phyloP scores from a whole-genome alignment of 352 stramenopile genomes.

The Discostella stelligera region DNA sequence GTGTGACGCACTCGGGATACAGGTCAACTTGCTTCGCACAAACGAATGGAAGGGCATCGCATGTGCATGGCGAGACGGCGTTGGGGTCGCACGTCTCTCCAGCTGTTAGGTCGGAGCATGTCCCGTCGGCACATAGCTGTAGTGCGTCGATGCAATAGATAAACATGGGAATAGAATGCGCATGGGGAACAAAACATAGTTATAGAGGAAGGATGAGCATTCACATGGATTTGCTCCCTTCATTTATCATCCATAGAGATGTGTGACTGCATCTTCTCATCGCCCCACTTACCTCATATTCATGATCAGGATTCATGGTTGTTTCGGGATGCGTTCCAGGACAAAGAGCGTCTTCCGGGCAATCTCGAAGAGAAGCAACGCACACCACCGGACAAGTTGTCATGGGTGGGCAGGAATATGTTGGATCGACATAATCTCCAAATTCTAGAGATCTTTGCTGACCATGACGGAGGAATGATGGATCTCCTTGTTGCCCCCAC shows the following conservation, averaged over 20 bases:
- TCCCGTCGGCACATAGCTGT: constrained; percentile 51
- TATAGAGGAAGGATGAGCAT: too few relatives aligned
- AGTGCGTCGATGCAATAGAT: background rate
- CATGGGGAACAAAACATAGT: background rate
- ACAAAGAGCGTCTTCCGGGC: constrained; percentile 39
- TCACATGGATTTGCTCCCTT: too few relatives aligned
- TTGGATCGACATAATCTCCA: constrained; percentile 53
- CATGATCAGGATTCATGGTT: constrained; percentile 4
- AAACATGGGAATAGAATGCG: background rate
- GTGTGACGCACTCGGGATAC: constrained; percentile 28
- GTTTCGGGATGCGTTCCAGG: constrained; percentile 11
- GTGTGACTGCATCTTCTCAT: background rate
- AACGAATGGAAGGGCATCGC: constrained; percentile 17
- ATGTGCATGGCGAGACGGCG: constrained; percentile 36
- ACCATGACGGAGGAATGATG: background rate
- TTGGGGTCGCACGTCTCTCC: constrained; percentile 35
- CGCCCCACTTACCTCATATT: background rate
- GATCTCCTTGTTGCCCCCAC: background rate
- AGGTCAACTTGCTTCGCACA: constrained; percentile 39
- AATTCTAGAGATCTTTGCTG: constrained; percentile 32
- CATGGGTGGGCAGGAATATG: constrained; percentile 39
- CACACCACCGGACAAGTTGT: constrained; percentile 45
- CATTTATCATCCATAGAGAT: too few relatives aligned
- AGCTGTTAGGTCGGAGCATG: constrained; percentile 37
- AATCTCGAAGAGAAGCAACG: constrained; percentile 33